Conservation (phyloP, 108 stramenopile genomes). For the Epipyxis sp. region DNA sequence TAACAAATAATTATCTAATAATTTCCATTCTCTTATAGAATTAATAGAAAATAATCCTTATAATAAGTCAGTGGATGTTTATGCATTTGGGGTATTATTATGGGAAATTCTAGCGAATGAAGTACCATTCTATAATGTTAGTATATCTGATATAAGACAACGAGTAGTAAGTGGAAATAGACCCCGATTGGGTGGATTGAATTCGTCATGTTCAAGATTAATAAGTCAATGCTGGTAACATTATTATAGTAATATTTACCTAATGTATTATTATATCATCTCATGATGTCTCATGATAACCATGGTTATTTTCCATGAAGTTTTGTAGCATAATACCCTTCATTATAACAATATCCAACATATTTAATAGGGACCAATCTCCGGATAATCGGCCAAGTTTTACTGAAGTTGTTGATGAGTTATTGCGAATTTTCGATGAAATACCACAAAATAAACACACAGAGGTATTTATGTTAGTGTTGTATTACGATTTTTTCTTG, state of each 20-base stretch:
- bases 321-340: too few relatives aligned
- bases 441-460: background rate
- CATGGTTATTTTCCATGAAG: too few relatives aligned
- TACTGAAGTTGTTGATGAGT: slow-evolving; percentile 27
- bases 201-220: background rate
- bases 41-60: slow-evolving; percentile 44
- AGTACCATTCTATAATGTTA: slow-evolving; percentile 38
- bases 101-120: slow-evolving; percentile 56
- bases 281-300: too few relatives aligned
- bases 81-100: slow-evolving; percentile 60
- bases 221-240: slow-evolving; percentile 25
- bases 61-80: slow-evolving; percentile 60
- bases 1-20: background rate
- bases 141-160: slow-evolving; percentile 28
- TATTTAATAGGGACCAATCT: slow-evolving; percentile 12
- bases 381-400: background rate
- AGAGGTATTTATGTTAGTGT: too few relatives aligned
- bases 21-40: background rate
- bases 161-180: slow-evolving; percentile 2
- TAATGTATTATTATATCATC: background rate
- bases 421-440: background rate
- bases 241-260: background rate
- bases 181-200: background rate
- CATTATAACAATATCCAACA: background rate
- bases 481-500: too few relatives aligned